phyloP scores from a whole-genome alignment of 1,139 yeast species.

The Tardiomyces depauwii region DNA sequence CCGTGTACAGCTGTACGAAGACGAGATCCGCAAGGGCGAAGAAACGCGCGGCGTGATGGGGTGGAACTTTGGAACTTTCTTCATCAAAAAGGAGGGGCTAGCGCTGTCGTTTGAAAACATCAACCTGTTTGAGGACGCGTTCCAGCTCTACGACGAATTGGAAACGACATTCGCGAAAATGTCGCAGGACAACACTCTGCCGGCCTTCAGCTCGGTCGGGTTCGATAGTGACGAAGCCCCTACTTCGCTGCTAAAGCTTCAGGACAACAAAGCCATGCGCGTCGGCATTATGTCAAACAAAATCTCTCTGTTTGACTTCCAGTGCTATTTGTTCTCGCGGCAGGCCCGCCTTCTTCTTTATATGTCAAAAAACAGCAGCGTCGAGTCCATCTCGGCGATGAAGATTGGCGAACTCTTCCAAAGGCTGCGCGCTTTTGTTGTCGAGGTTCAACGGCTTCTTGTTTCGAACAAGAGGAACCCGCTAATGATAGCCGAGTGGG shows the following conservation, averaged over 20 bases:
- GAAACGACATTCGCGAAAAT: slow-evolving; percentile 7
- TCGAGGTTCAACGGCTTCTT: slow-evolving; percentile 28
- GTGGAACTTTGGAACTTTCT: slow-evolving; percentile 35
- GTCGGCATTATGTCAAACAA: slow-evolving; percentile 27
- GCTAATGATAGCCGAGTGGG: slow-evolving; percentile 25
- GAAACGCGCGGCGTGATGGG: slow-evolving; percentile 26
- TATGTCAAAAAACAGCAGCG: slow-evolving; percentile 21
- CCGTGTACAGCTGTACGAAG: slow-evolving; percentile 34
- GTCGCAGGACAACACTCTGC: neutral
- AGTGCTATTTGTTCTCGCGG: slow-evolving; percentile 31
- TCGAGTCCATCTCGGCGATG: slow-evolving; percentile 28
- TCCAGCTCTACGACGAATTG: slow-evolving; percentile 35
- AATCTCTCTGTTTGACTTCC: slow-evolving; percentile 31
- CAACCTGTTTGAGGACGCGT: slow-evolving; percentile 47
- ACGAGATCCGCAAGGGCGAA: slow-evolving; percentile 27
- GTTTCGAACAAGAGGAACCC: slow-evolving; percentile 14
- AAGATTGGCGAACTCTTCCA: slow-evolving; percentile 23
- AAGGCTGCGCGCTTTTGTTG: slow-evolving; percentile 30
- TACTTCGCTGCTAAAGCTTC: slow-evolving; percentile 6
- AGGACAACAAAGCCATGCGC: slow-evolving; percentile 17
- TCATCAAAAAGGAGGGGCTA: slow-evolving; percentile 35
- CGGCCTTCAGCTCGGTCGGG: slow-evolving; percentile 1
- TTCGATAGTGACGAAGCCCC: neutral
- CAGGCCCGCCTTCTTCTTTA: slow-evolving; percentile 27
- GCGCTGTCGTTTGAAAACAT: slow-evolving; percentile 39